Conservation (phyloP, 768 basidiomycete species). For the Cyclocybe cylindracea region DNA sequence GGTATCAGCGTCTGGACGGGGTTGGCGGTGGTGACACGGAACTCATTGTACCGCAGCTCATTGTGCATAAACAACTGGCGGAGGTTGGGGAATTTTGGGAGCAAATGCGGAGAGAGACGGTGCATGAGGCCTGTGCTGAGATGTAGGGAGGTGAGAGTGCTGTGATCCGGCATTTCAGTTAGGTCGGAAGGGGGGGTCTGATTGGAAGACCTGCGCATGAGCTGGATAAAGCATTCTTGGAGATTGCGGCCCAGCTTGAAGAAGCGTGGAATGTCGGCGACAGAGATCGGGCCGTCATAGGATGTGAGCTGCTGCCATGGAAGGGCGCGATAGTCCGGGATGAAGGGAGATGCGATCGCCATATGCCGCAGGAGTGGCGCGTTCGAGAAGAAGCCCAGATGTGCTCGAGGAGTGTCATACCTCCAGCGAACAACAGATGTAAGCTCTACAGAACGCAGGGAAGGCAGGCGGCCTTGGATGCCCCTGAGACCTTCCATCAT, state of each 20-base stretch:
- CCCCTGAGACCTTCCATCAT: background rate
- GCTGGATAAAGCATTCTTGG: conserved; percentile 6
- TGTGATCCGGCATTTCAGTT: too few species aligned
- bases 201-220: background rate
- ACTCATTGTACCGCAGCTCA: too few species aligned
- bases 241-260: conserved; percentile 4
- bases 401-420: background rate
- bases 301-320: conserved; percentile 1
- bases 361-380: conserved; percentile 1
- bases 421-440: background rate
- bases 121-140: too few species aligned
- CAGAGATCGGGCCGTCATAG: background rate
- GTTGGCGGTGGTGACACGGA: too few species aligned
- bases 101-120: too few species aligned
- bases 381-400: background rate
- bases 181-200: too few species aligned
- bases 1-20: too few species aligned
- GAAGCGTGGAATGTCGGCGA: background rate
- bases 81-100: too few species aligned
- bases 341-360: background rate
- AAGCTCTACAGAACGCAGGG: conserved; percentile 1
- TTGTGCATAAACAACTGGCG: too few species aligned
- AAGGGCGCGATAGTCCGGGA: background rate
- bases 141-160: too few species aligned
- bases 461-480: background rate